phyloP scores from a whole-genome alignment of 305 asterid genomes.

The Solanum hybrid region DNA sequence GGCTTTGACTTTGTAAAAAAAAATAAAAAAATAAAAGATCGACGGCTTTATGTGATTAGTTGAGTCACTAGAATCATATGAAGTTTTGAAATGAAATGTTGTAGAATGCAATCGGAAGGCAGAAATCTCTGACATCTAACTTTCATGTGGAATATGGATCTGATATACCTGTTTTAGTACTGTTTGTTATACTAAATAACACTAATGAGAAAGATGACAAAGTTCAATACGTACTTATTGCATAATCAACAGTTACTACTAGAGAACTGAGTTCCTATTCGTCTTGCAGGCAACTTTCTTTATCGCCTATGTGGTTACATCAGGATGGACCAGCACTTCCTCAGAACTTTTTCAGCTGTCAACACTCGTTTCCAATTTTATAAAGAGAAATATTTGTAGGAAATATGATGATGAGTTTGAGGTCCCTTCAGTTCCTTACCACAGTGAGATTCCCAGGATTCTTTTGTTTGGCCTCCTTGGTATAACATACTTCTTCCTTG shows the following conservation, averaged over 20 bases:
- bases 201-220: not conserved
- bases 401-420: conserved; percentile 42
- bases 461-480: conserved; percentile 89
- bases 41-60: not conserved
- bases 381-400: conserved; percentile 38
- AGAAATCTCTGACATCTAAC: not conserved
- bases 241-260: not conserved
- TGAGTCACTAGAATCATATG: not conserved
- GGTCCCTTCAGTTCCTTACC: conserved; percentile 78
- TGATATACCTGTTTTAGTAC: not conserved
- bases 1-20: not conserved
- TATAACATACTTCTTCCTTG: conserved; percentile 72
- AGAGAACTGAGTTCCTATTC: not conserved
- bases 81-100: not conserved
- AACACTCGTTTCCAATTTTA: conserved; percentile 29
- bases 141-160: not conserved
- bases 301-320: conserved; percentile 91
- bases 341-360: conserved; percentile 51
- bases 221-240: not conserved
- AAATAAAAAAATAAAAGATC: not conserved
- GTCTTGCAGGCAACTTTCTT: conserved; percentile 77
- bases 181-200: not conserved
- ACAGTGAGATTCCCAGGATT: conserved; percentile 76
- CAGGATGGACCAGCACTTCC: conserved; percentile 91
- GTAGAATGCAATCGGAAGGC: not conserved